Evolutionary conservation across 495 filamentous ascomycete species (phyloP).

Genomic region (Aspergillus heteromorphus): DNA sequence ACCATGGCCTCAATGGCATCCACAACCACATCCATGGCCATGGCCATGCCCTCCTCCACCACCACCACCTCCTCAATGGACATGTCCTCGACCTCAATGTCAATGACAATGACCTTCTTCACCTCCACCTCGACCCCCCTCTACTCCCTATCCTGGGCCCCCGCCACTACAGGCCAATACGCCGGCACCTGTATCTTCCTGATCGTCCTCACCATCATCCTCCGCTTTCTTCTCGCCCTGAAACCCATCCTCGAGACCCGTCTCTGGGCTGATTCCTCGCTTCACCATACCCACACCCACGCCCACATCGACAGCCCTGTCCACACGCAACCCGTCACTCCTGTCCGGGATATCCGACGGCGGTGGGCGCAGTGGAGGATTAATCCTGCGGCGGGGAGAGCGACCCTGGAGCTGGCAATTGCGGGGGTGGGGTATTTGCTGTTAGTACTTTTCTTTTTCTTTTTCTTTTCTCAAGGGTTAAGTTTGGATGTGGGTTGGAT

Average conservation of each 20-base stretch:
- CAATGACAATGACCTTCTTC: slow-evolving; percentile 32
- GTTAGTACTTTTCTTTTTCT: slow-evolving; percentile 8
- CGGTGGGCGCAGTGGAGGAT: slow-evolving; percentile 26
- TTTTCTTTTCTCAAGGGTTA: too few relatives aligned
- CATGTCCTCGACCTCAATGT: slow-evolving; percentile 23
- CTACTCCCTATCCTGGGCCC: slow-evolving; percentile 20
- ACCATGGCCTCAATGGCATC: neutral
- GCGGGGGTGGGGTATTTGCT: slow-evolving; percentile 24
- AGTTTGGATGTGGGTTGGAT: too few relatives aligned
- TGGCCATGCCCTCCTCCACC: too few relatives aligned
- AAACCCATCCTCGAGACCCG: slow-evolving; percentile 19
- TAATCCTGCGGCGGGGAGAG: slow-evolving; percentile 21
- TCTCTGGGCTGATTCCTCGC: slow-evolving; percentile 18
- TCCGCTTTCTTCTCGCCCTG: slow-evolving; percentile 23
- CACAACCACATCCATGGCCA: neutral
- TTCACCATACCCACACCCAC: too few relatives aligned
- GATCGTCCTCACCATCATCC: slow-evolving; percentile 22
- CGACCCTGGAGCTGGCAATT: slow-evolving; percentile 19
- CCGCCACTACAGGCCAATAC: slow-evolving; percentile 21
- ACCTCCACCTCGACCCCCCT: slow-evolving; percentile 23
- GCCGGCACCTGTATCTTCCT: slow-evolving; percentile 29
- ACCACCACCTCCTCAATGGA: slow-evolving; percentile 4
- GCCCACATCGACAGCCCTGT: neutral
- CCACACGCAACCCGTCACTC: neutral
- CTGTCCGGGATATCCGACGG: slow-evolving; percentile 13